These are phyloP conservation scores for Dryas octopetala DNA, from an alignment of 306 rosid genomes.

Conservation along the genomic window DNA sequence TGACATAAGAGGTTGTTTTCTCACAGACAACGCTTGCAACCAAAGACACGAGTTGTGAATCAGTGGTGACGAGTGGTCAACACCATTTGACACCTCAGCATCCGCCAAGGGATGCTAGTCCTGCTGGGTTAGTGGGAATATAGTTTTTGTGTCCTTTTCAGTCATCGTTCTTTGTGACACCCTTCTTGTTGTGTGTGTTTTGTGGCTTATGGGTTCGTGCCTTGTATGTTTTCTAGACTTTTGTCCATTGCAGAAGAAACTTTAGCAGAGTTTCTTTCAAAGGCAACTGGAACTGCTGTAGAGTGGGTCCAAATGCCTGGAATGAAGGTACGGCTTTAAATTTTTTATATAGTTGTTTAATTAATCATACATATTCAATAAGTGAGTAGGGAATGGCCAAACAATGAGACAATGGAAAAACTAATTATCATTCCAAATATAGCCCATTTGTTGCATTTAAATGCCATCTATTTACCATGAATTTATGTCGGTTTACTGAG, in stretches of 20 bases:
- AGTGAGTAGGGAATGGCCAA: background rate
- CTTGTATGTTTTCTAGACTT: slow-evolving; percentile 61
- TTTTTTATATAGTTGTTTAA: background rate
- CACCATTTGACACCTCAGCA: slow-evolving; percentile 87
- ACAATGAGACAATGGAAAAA: background rate
- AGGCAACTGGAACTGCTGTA: slow-evolving; percentile 99
- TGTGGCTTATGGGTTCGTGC: slow-evolving; percentile 43
- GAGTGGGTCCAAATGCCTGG: slow-evolving; percentile 99
- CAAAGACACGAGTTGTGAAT: slow-evolving; percentile 94
- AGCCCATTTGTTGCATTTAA: background rate
- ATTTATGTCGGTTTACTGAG: background rate
- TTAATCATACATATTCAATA: slow-evolving; percentile 5
- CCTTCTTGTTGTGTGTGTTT: slow-evolving; percentile 32
- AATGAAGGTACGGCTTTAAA: slow-evolving; percentile 70
- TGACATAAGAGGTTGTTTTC: slow-evolving; percentile 22
- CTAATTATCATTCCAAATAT: background rate
- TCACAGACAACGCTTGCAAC: slow-evolving; percentile 75
- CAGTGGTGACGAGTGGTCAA: slow-evolving; percentile 93
- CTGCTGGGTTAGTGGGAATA: slow-evolving; percentile 96
- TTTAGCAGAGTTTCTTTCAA: slow-evolving; percentile 99
- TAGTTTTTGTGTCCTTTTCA: slow-evolving; percentile 60
- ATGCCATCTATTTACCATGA: background rate
- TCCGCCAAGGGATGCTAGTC: slow-evolving; percentile 99
- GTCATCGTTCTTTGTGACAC: slow-evolving; percentile 34
- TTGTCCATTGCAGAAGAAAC: slow-evolving; percentile 99